Evolutionary conservation across 2,329 filamentous ascomycete genomes (phyloP), one percentile per base, ranked within the genome.

Genomic region (Fusarium euwallaceae): DNA sequence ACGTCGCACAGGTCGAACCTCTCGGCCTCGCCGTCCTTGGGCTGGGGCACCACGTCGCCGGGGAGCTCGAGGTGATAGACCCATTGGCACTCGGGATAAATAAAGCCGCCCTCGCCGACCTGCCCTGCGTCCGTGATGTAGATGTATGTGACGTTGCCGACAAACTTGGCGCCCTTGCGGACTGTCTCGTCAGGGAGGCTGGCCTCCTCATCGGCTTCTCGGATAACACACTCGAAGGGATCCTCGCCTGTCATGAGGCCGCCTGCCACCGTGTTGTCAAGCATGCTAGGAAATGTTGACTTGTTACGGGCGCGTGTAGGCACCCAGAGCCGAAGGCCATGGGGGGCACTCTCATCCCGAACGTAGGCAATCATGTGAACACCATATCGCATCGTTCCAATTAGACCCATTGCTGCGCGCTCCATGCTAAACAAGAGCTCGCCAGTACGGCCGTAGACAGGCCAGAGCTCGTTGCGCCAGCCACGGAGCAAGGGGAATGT

Each of bases 221-320:
- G 91, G 22, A 98, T 88, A 62, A 98, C 85, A 81, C 93, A 95
- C 80, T 96, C 95, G 59, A 95, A 92, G 0, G 94, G 93, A 24
- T 88, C 88, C 82, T 98, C 95, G 16, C 92, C 93, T 0, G 94
- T 94, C 81, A 93, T 92, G 76, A 98, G 92, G 0, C 84, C 89
- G n/a, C 89, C 89, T 0, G 95, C 97, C 8, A 97, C 97, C 2
- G 95, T 95, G 82, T 98, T 99, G 83, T 99, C 97, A 75, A 99
- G 87, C 89, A 98, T 95, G n/a, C 93, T 89, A 0, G 93, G 92
- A 80, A 96, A 99, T 0, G 95, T 98, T 75, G 94, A 91, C 86
- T 98, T 99, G 68, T 87, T 89, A 61, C 86, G 87, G 14, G 95
- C 90, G 11, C 97, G 89, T 55, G 92, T 89, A 4, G 97, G 94